phyloP scores from a whole-genome alignment of 148 eudicot genomes.

The Chenopodium quinoa region DNA sequence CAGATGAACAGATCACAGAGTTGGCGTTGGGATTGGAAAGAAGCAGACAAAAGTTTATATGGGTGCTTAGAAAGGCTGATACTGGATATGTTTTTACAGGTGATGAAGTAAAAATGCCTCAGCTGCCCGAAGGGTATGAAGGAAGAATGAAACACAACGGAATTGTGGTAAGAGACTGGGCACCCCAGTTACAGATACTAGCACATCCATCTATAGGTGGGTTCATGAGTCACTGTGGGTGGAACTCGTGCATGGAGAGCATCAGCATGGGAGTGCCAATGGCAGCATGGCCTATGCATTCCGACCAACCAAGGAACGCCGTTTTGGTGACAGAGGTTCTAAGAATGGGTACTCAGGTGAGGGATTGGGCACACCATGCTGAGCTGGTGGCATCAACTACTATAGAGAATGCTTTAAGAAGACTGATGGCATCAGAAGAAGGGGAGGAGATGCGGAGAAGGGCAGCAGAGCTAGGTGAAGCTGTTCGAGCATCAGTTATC shows the following conservation, averaged over 20 bases:
- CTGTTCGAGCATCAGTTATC: constrained; percentile 31
- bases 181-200: constrained; percentile 61
- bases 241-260: constrained; percentile 75
- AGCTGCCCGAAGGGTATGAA: constrained; percentile 58
- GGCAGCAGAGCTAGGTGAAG: constrained; percentile 35
- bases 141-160: constrained; percentile 43
- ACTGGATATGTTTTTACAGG: constrained; percentile 15
- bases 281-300: constrained; percentile 62
- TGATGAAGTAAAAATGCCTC: constrained; percentile 15
- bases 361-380: constrained; percentile 31
- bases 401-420: constrained; percentile 36
- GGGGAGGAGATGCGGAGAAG: constrained; percentile 44
- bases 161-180: constrained; percentile 57
- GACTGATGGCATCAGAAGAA: constrained; percentile 36
- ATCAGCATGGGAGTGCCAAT: constrained; percentile 63
- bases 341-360: constrained; percentile 37
- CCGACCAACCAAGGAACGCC: constrained; percentile 61
- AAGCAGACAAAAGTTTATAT: constrained; percentile 51
- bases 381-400: constrained; percentile 31
- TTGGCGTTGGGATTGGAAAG: constrained; percentile 54
- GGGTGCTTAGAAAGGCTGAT: constrained; percentile 47
- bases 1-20: constrained; percentile 44
- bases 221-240: constrained; percentile 65
- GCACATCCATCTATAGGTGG: constrained; percentile 50
- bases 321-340: constrained; percentile 38